A percentile compares a stretch with the other conserved stretches of the same genome.
phyloP scores from a whole-genome alignment of 2,329 filamentous ascomycete genomes.

The Fusarium sp. region DNA sequence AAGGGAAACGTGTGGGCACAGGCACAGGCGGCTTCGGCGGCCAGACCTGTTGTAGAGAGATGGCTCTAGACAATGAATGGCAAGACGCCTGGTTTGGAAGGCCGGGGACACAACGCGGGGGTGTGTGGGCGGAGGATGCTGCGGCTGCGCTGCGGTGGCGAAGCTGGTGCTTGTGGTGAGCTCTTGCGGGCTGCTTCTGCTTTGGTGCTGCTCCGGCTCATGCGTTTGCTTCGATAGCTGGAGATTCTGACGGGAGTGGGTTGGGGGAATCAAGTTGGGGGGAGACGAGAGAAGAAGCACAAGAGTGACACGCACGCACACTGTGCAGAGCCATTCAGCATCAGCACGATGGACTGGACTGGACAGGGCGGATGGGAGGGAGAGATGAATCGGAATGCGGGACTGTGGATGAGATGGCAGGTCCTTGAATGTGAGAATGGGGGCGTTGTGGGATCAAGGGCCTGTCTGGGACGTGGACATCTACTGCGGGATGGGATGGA shows the following conservation, averaged over 20 bases:
- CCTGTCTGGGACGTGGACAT: not conserved
- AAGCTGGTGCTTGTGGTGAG: constrained; percentile 12
- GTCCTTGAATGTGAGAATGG: constrained; percentile 25
- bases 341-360: constrained; percentile 9
- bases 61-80: constrained; percentile 33
- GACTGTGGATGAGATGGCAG: constrained; percentile 32
- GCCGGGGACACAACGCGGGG: constrained; percentile 37
- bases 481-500: not conserved
- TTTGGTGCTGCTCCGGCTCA: constrained; percentile 17
- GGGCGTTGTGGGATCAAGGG: constrained; percentile 2
- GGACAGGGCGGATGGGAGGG: constrained; percentile 5
- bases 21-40: constrained; percentile 33
- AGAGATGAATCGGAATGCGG: constrained; percentile 37
- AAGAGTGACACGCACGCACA: constrained; percentile 30
- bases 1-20: constrained; percentile 7
- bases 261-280: constrained; percentile 32
- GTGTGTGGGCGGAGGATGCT: constrained; percentile 27
- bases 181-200: constrained; percentile 30
- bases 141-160: constrained; percentile 35
- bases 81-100: constrained; percentile 32
- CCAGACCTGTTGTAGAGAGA: constrained; percentile 8
- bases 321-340: constrained; percentile 29
- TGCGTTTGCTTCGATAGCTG: constrained; percentile 19
- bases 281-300: constrained; percentile 24
- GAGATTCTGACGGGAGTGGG: constrained; percentile 19